A percentile compares a stretch with the other conserved stretches of the same genome.
phyloP scores from a whole-genome alignment of 805 yeast species.

The Debaryomyces castellii region DNA sequence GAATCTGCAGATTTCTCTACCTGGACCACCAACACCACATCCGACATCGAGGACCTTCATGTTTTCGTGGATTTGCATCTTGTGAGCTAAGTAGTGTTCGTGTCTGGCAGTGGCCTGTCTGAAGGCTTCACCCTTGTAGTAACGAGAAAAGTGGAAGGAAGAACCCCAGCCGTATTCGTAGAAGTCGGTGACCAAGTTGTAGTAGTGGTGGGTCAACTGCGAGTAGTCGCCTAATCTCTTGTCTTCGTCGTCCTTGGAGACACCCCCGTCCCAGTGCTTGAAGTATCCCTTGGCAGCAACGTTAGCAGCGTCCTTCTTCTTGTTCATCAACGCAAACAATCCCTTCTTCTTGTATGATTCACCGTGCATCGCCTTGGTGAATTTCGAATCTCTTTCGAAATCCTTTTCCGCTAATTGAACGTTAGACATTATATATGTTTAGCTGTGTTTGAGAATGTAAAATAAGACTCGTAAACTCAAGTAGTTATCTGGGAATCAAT shows the following conservation, averaged over 20 bases:
- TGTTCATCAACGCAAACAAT: slow-evolving; percentile 69
- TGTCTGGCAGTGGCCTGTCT: slow-evolving; percentile 94
- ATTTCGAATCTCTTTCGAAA: slow-evolving; percentile 60
- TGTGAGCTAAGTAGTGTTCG: slow-evolving; percentile 89
- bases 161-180: slow-evolving; percentile 99
- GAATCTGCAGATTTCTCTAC: slow-evolving; percentile 91
- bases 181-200: slow-evolving; percentile 95
- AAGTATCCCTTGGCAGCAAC: slow-evolving; percentile 88
- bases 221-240: slow-evolving; percentile 83
- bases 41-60: slow-evolving; percentile 96
- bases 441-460: neutral
- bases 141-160: slow-evolving; percentile 95
- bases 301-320: slow-evolving; percentile 72
- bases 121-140: slow-evolving; percentile 90
- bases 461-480: neutral
- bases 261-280: slow-evolving; percentile 96
- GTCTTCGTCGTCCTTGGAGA: slow-evolving; percentile 67
- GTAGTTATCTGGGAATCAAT: neutral
- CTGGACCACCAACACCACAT: slow-evolving; percentile 99
- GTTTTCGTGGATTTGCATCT: slow-evolving; percentile 74
- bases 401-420: slow-evolving; percentile 47
- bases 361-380: slow-evolving; percentile 88
- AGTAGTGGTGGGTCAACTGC: slow-evolving; percentile 89
- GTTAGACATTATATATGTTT: slow-evolving; percentile 9
- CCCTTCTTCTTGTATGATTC: slow-evolving; percentile 68